Evolutionary conservation across 2,329 filamentous ascomycete species (phyloP).

Genomic region (Aspergillus unguis): DNA sequence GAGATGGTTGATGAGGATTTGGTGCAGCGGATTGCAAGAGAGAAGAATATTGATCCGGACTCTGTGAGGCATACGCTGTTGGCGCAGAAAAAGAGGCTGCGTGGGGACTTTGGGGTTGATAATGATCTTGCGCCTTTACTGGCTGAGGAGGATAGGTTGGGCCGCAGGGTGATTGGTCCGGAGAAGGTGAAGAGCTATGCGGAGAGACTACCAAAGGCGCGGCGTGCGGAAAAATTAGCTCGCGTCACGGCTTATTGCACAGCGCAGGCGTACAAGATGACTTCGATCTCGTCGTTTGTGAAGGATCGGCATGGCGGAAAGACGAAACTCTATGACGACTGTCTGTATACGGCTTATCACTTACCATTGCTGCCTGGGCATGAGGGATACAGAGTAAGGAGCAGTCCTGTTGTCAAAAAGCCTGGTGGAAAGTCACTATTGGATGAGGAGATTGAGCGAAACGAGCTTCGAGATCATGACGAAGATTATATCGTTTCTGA

Average conservation of each 20-base stretch:
- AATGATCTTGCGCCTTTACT: conserved; percentile 49
- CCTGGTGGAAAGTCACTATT: conserved; percentile 89
- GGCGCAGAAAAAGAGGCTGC: conserved; percentile 31
- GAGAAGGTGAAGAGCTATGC: conserved; percentile 81
- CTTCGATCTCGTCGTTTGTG: conserved; percentile 81
- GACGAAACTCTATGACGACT: conserved; percentile 97
- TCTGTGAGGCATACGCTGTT: conserved; percentile 31
- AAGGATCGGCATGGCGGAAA: conserved; percentile 82
- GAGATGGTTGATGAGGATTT: conserved; percentile 36
- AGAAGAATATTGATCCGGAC: conserved; percentile 35
- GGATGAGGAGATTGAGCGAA: conserved; percentile 93
- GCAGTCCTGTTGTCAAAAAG: conserved; percentile 86
- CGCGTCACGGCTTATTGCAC: conserved; percentile 95
- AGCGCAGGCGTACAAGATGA: conserved; percentile 87
- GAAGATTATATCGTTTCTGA: conserved; percentile 76
- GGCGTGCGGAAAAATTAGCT: conserved; percentile 81
- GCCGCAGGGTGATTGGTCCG: conserved; percentile 51
- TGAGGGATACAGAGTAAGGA: conserved; percentile 83
- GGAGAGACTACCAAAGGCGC: conserved; percentile 83
- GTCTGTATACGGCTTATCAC: conserved; percentile 92
- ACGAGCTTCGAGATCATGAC: conserved; percentile 81
- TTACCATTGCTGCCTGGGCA: conserved; percentile 79
- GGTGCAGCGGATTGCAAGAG: conserved; percentile 31
- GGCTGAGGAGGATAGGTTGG: conserved; percentile 59
- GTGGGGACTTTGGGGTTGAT: conserved; percentile 57